phyloP scores from a whole-genome alignment of 768 basidiomycete species.

The Lyophyllum semitale region DNA sequence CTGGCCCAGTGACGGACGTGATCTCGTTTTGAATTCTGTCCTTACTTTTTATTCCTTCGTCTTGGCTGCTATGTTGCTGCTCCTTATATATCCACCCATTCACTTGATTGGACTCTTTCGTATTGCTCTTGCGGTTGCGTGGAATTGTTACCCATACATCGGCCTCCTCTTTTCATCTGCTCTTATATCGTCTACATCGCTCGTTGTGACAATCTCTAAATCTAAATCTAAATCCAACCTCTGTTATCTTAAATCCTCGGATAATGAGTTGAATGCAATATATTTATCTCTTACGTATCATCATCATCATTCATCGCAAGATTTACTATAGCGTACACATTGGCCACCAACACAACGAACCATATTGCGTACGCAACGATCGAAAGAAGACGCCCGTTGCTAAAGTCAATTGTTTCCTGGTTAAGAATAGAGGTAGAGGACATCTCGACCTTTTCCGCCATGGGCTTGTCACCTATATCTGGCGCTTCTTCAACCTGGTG shows the following conservation, averaged over 20 bases:
- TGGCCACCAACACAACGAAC: conserved; percentile 49
- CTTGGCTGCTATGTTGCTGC: not conserved
- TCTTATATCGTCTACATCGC: conserved; percentile 6
- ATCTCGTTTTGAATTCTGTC: conserved; percentile 50
- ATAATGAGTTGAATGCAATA: too few species aligned
- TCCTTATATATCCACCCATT: not conserved
- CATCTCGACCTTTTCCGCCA: conserved; percentile 10
- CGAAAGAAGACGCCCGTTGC: conserved; percentile 39
- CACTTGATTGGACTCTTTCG: conserved; percentile 2
- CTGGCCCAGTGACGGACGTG: conserved; percentile 69
- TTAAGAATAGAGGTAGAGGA: conserved; percentile 10
- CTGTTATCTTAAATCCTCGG: not conserved
- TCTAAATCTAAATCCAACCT: not conserved
- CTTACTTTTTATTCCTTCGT: conserved; percentile 13
- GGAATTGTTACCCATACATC: not conserved
- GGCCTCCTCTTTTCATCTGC: conserved; percentile 14
- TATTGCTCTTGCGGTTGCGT: not conserved
- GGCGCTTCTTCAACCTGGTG: not conserved
- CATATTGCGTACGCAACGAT: conserved; percentile 47
- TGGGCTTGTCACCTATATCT: not conserved
- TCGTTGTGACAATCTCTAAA: not conserved
- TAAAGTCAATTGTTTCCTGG: conserved; percentile 36
- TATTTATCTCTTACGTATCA: not conserved
- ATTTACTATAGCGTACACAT: conserved; percentile 53
- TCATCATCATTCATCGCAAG: conserved; percentile 30